Base-by-base conservation (phyloP, 2,329 filamentous ascomycete species). In the Colletotrichum abscissum region DNA sequence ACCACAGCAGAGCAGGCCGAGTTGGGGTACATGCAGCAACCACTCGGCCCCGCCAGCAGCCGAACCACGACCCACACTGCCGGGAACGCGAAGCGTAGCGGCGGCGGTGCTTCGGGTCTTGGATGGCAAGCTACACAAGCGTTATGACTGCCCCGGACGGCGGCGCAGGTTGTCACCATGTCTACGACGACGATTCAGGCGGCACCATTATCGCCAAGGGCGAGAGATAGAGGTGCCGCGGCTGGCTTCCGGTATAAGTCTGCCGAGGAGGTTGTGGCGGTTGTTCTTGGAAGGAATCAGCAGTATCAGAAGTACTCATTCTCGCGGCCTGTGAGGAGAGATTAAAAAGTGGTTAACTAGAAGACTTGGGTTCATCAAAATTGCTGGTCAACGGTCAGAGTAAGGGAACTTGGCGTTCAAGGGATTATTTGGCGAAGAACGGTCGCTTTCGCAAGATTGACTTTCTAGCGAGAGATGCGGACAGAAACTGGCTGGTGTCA, bases 1-100 rank as follows among this genome's bases (percentile, higher is more conserved):
- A 38, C 35, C 26, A n/a, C 63, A 19, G 57, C 69, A 42, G 57
- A 74, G 42, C 42, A 49, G 7, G 68, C 68, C 19, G 72, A 74
- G 42, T 58, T 74, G 68, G 72, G 68, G 16, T 74, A 72, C 42
- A 63, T 74, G 68, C 62, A 71, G 52, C 68, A 74, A 16, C 72
- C 72, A 22, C 57, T 71, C n/a, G 69, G 72, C 62, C 67, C 72
- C 19, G 57, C 68, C 35, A 67, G 16, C 52, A 49, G 35, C 63
- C 63, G 56, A 19, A 26, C 56, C 14, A 24, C 65, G 16, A 28
- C 28, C 26, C 16, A 52, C 3, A 35, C 33, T 19, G 11, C 66
- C 12, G 16, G 2, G 5, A 42, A 19, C 12, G 8, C 22, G 26
- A 60, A 56, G 52, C 54, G 42, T 8, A 63, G 49, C 30, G 35